These are phyloP conservation scores for Diaporthe eres DNA, from an alignment of 2,329 filamentous ascomycete species.

Conservation along the genomic window DNA sequence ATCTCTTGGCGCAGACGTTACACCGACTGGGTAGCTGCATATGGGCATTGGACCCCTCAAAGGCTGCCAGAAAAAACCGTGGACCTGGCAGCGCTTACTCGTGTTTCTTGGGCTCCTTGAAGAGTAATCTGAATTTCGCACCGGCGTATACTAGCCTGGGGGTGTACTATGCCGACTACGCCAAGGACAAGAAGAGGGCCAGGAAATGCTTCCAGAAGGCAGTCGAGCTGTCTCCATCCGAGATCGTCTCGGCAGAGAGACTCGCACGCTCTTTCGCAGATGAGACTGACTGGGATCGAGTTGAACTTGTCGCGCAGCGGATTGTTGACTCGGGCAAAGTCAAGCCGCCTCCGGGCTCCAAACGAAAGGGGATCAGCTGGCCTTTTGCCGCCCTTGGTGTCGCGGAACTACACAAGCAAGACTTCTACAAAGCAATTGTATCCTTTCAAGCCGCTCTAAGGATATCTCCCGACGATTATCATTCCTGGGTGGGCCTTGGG, in stretches of 20 bases:
- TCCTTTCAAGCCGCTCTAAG: slow-evolving; percentile 92
- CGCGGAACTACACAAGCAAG: slow-evolving; percentile 93
- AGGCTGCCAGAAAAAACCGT: slow-evolving; percentile 82
- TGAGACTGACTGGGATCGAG: slow-evolving; percentile 94
- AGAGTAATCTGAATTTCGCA: slow-evolving; percentile 88
- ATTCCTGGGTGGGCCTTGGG: slow-evolving; percentile 96
- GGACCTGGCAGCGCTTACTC: slow-evolving; percentile 80
- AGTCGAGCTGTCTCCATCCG: slow-evolving; percentile 89
- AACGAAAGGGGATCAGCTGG: slow-evolving; percentile 94
- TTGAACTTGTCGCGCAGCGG: slow-evolving; percentile 91
- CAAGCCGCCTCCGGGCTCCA: slow-evolving; percentile 90
- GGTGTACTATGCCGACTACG: slow-evolving; percentile 92
- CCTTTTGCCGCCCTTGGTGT: slow-evolving; percentile 94
- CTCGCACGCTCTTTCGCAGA: slow-evolving; percentile 90
- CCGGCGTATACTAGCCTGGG: slow-evolving; percentile 93
- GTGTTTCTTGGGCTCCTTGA: slow-evolving; percentile 86
- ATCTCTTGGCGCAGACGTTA: slow-evolving; percentile 86
- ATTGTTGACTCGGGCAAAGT: slow-evolving; percentile 96
- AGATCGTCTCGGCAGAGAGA: slow-evolving; percentile 88
- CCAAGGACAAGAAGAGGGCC: slow-evolving; percentile 86
- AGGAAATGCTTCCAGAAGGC: slow-evolving; percentile 97
- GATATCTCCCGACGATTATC: slow-evolving; percentile 87
- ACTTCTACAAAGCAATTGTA: slow-evolving; percentile 88
- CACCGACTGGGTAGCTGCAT: slow-evolving; percentile 90
- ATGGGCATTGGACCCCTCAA: slow-evolving; percentile 86